Conservation (phyloP, 2,329 filamentous ascomycete genomes). For the Penicillium sp. region DNA sequence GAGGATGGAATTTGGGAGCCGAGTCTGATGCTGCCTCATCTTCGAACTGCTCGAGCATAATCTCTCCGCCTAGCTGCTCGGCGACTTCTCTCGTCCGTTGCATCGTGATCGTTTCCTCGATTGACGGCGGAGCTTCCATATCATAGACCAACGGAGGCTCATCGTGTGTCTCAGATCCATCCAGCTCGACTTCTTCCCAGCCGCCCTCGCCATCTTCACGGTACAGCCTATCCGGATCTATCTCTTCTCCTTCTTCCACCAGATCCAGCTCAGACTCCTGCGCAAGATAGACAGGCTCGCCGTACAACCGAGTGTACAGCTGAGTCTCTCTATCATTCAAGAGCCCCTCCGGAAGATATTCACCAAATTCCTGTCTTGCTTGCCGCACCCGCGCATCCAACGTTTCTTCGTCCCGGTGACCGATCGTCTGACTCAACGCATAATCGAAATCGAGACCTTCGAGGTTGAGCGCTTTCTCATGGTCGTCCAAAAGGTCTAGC, state of each 20-base stretch:
- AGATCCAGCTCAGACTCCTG: slow-evolving; percentile 23
- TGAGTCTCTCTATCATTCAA: slow-evolving; percentile 61
- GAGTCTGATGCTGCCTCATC: slow-evolving; percentile 34
- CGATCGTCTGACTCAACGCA: too few species aligned
- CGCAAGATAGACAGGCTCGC: slow-evolving; percentile 53
- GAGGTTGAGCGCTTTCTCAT: too few species aligned
- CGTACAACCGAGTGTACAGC: slow-evolving; percentile 74
- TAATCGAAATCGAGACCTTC: too few species aligned
- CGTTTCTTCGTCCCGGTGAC: slow-evolving; percentile 26
- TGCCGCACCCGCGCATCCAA: slow-evolving; percentile 48
- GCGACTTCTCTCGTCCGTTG: slow-evolving; percentile 33
- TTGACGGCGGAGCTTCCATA: slow-evolving; percentile 20
- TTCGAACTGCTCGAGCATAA: slow-evolving; percentile 39
- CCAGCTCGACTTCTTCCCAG: slow-evolving; percentile 30
- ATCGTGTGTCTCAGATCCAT: slow-evolving; percentile 18
- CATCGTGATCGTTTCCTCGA: slow-evolving; percentile 27
- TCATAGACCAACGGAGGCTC: slow-evolving; percentile 25
- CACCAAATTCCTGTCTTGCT: slow-evolving; percentile 67
- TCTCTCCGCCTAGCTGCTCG: slow-evolving; percentile 32
- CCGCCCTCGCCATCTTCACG: slow-evolving; percentile 33
- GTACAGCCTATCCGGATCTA: slow-evolving; percentile 28
- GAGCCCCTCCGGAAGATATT: slow-evolving; percentile 63
- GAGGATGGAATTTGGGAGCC: slow-evolving; percentile 58
- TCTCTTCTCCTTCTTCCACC: slow-evolving; percentile 19
- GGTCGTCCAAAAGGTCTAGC: too few species aligned